phyloP scores from a whole-genome alignment of 176 grass and related monocot genomes.

The Poa pratensis region DNA sequence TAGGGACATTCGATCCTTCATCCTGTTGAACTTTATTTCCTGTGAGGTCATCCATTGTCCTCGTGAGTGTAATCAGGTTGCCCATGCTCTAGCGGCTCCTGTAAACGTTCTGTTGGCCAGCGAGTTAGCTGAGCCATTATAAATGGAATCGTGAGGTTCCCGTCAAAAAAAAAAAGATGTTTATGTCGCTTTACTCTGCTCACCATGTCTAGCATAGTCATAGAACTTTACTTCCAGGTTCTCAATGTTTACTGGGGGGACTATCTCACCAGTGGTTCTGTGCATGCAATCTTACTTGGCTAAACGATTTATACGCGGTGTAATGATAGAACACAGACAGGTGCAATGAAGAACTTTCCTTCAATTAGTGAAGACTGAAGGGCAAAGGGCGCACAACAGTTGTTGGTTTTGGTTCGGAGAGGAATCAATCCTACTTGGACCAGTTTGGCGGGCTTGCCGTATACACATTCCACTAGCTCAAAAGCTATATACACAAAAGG shows the following conservation, averaged over 20 bases:
- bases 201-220: not conserved
- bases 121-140: too few relatives aligned
- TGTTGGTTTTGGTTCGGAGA: not conserved
- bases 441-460: not conserved
- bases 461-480: conserved; percentile 13
- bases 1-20: too few relatives aligned
- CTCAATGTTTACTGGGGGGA: not conserved
- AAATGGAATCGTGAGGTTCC: too few relatives aligned
- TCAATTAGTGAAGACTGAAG: not conserved
- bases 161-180: too few relatives aligned
- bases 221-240: not conserved
- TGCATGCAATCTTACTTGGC: not conserved
- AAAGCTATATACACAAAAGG: conserved; percentile 5
- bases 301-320: not conserved
- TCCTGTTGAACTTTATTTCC: too few relatives aligned
- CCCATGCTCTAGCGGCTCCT: too few relatives aligned
- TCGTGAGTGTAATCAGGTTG: too few relatives aligned
- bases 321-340: not conserved
- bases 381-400: not conserved
- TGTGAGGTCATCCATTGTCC: too few relatives aligned
- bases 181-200: not conserved
- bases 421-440: not conserved
- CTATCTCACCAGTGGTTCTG: not conserved
- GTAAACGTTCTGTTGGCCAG: too few relatives aligned
- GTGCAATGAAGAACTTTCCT: not conserved